phyloP scores from a whole-genome alignment of 2,329 filamentous ascomycete genomes.

The Colletotrichum sp. region DNA sequence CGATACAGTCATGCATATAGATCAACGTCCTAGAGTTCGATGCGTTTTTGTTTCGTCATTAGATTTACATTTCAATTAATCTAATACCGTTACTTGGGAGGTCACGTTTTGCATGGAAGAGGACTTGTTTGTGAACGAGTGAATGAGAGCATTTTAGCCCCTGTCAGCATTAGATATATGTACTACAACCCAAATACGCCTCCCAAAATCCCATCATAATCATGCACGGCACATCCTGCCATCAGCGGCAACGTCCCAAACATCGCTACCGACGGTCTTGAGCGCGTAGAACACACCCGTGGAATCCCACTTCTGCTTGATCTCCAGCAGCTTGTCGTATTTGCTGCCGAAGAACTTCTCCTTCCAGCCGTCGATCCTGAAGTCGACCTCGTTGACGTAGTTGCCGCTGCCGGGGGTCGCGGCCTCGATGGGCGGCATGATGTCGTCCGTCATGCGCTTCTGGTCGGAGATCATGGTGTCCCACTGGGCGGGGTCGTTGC shows the following conservation, averaged over 20 bases:
- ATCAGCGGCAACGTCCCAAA: conserved; percentile 44
- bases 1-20: not conserved
- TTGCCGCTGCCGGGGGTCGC: conserved; percentile 44
- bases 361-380: conserved; percentile 49
- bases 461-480: conserved; percentile 12
- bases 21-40: not conserved
- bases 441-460: conserved; percentile 19
- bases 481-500: conserved; percentile 20
- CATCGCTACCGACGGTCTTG: conserved; percentile 56
- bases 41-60: not conserved
- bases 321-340: conserved; percentile 41
- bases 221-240: conserved; percentile 44
- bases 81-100: not conserved
- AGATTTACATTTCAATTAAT: not conserved
- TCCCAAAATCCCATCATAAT: not conserved
- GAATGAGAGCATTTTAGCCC: not conserved
- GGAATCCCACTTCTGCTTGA: conserved; percentile 59
- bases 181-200: not conserved
- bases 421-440: conserved; percentile 23
- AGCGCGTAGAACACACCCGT: conserved; percentile 49
- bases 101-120: not conserved
- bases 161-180: not conserved
- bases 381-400: conserved; percentile 59
- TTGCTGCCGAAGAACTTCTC: conserved; percentile 52
- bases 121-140: not conserved